Evolutionary conservation across 1,284 basidiomycete genomes (phyloP).

Genomic region (Exobasidium rhododendri): DNA sequence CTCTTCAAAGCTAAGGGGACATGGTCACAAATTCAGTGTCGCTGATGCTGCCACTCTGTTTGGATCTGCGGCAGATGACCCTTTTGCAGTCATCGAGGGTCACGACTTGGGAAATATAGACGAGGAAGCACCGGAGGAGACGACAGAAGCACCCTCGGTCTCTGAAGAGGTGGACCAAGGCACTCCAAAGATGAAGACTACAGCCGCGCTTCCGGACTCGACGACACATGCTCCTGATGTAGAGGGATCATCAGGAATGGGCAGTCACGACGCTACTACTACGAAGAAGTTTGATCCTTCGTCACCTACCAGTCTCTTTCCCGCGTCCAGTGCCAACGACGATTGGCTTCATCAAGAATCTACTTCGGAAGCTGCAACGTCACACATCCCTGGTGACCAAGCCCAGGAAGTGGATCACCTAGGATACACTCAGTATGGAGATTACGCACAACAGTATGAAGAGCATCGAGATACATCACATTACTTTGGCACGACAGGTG

Average conservation of each 20-base stretch:
- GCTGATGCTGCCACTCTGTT: constrained; percentile 45
- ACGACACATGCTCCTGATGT: neutral
- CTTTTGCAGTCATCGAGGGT: constrained; percentile 30
- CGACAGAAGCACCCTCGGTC: neutral
- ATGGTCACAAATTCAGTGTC: constrained; percentile 37
- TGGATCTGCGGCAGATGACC: constrained; percentile 37
- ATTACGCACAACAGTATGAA: constrained; percentile 15
- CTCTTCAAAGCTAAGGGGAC: constrained; percentile 9
- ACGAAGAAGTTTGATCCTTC: too few species aligned
- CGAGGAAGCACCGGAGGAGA: constrained; percentile 10
- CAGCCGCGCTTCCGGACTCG: neutral
- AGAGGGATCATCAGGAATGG: too few species aligned
- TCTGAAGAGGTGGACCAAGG: constrained; percentile 5
- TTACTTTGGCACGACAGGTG: too few species aligned
- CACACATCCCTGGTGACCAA: constrained; percentile 13
- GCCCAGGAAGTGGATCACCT: constrained; percentile 2
- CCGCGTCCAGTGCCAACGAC: constrained; percentile 13
- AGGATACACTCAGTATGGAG: constrained; percentile 9
- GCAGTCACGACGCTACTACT: too few species aligned
- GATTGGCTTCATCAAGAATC: constrained; percentile 18
- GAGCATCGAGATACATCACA: constrained; percentile 3
- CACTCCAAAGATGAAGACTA: neutral
- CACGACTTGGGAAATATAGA: constrained; percentile 6
- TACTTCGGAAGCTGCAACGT: constrained; percentile 14
- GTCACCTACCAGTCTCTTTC: neutral